Base-by-base conservation (phyloP, 345 rosid genomes). In the Sonneratia alba region DNA sequence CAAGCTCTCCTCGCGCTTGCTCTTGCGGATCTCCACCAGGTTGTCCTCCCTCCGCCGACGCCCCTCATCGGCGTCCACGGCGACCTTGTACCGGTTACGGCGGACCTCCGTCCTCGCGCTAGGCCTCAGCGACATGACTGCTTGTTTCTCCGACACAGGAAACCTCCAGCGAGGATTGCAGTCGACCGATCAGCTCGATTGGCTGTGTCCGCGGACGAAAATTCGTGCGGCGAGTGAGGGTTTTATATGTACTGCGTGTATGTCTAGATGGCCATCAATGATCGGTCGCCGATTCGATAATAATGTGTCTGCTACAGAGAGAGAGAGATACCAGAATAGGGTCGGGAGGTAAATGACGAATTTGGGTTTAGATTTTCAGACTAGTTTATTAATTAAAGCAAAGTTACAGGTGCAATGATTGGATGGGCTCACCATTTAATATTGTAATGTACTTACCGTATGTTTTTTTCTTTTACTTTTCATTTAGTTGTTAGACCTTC, bases 1-100 rank as follows among this genome's bases (percentile, higher is more conserved):
- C 69, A 93, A 77, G 82, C 89, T 91, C 84, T 93, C 98, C 78
- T 91, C 98, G 38, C 98, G 85, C 74, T 82, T 85, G 79, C 75
- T 93, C 84, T 93, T 93, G 34, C 97, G 86, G 87, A 93, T 93
- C 96, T 93, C 98, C 77, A 93, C 98, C 96, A 93, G 81, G 74
- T 89, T 89, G 72, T 93, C 98, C 73, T 93, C 97, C 72, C 98
- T 82, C 77, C 97, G 82, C 81, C 97, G 81, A 61, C 97, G 82
- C 16, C 97, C 97, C 74, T 91, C 96, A 45, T 91, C 98, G 8
- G 92, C 93, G 69, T 91, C 96, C 27, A 91, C 93, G 15, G 96
- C 93, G 70, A 91, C 97, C 79, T 93, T 93, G 84, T 89, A 93
- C 34, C 83, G 77, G 83, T 87, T 91, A 72, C 91, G 82, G 69